phyloP scores from a whole-genome alignment of 306 rosid species.

The Vigna angularis region DNA sequence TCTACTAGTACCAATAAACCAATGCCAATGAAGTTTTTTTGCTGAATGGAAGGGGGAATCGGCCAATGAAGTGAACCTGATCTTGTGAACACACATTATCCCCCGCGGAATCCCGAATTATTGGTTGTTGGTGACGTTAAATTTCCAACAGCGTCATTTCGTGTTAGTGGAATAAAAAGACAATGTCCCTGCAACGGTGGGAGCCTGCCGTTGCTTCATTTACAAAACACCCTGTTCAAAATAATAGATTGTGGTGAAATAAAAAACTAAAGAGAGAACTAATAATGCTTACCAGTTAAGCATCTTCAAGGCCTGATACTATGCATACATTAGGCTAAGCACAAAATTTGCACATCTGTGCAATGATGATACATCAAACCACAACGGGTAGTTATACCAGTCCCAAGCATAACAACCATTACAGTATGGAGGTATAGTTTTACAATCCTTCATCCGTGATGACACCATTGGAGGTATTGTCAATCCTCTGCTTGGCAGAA shows the following conservation, averaged over 20 bases:
- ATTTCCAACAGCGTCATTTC: constrained; percentile 4
- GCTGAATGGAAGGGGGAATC: background rate
- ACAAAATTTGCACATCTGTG: constrained; percentile 46
- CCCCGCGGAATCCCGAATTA: background rate
- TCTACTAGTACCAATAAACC: background rate
- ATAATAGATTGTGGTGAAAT: background rate
- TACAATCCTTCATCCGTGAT: constrained; percentile 25
- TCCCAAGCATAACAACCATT: constrained; percentile 17
- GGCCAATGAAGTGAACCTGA: background rate
- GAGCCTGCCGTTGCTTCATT: constrained; percentile 25
- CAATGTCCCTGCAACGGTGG: constrained; percentile 1
- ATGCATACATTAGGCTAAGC: constrained; percentile 38
- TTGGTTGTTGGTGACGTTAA: background rate
- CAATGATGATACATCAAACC: constrained; percentile 22
- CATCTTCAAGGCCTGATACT: constrained; percentile 20
- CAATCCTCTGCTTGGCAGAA: constrained; percentile 62
- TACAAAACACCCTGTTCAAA: background rate
- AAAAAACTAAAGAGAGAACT: background rate
- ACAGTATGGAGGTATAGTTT: constrained; percentile 12
- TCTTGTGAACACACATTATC: background rate
- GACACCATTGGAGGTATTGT: constrained; percentile 35
- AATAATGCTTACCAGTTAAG: background rate
- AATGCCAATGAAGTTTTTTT: background rate
- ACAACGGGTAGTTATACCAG: background rate
- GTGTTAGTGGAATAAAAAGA: background rate